A percentile compares a stretch with the other conserved stretches of the same genome.
These are phyloP conservation scores for Knufia fluminis DNA, from an alignment of 2,329 filamentous ascomycete genomes.

Conservation along the genomic window DNA sequence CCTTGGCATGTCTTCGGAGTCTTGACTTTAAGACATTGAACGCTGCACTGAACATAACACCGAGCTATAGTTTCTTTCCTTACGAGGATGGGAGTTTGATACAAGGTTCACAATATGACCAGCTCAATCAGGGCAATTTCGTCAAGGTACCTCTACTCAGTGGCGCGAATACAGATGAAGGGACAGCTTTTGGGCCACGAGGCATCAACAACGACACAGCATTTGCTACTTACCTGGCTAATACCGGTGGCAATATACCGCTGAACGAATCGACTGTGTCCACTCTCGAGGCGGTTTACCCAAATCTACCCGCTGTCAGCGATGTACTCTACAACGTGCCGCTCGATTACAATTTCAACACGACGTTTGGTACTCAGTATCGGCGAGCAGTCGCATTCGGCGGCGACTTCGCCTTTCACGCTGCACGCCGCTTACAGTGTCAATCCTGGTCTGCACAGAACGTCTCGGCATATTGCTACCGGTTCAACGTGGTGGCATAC, in stretches of 20 bases:
- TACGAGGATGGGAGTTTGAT: constrained; percentile 51
- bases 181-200: constrained; percentile 44
- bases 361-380: constrained; percentile 37
- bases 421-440: constrained; percentile 45
- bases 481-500: constrained; percentile 49
- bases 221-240: constrained; percentile 37
- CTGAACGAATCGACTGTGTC: neutral
- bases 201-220: constrained; percentile 48
- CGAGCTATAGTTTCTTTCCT: constrained; percentile 22
- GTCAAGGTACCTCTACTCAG: constrained; percentile 55
- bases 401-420: constrained; percentile 50
- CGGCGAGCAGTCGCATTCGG: constrained; percentile 46
- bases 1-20: constrained; percentile 56
- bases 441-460: constrained; percentile 42
- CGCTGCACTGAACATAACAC: constrained; percentile 36
- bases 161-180: constrained; percentile 59
- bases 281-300: constrained; percentile 43
- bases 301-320: constrained; percentile 41
- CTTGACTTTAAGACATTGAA: constrained; percentile 53
- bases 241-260: constrained; percentile 13
- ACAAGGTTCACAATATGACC: constrained; percentile 34
- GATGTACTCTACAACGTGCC: constrained; percentile 35
- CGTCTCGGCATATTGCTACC: constrained; percentile 50
- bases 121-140: constrained; percentile 50
- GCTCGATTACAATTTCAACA: constrained; percentile 5